Evolutionary conservation across 805 yeast species (phyloP).

Genomic region (Cyberlindnera mycetangii): DNA sequence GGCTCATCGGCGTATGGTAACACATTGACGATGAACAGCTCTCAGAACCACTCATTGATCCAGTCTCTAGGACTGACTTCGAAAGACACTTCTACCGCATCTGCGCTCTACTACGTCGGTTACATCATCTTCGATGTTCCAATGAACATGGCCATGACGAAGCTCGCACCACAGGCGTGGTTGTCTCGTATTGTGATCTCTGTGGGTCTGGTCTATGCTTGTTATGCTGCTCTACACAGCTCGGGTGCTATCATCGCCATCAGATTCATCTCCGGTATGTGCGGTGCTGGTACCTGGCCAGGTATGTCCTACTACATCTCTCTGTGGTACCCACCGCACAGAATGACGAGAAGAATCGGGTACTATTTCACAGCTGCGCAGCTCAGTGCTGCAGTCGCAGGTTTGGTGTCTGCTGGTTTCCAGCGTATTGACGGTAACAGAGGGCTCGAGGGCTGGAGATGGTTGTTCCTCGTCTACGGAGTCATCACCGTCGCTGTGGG

Average conservation of each 20-base stretch:
- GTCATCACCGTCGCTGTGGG: conserved; percentile 64
- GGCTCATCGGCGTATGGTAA: conserved; percentile 77
- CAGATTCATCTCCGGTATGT: conserved; percentile 69
- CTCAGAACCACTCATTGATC: conserved; percentile 55
- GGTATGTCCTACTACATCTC: conserved; percentile 83
- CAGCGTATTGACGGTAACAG: conserved; percentile 72
- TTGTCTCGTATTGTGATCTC: conserved; percentile 70
- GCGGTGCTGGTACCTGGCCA: conserved; percentile 90
- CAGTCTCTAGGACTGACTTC: conserved; percentile 49
- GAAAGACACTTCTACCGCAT: conserved; percentile 66
- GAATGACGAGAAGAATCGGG: conserved; percentile 77
- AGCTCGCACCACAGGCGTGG: conserved; percentile 83
- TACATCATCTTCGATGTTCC: conserved; percentile 84
- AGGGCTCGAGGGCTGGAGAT: conserved; percentile 81
- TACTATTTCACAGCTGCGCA: conserved; percentile 92
- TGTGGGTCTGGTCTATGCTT: conserved; percentile 74
- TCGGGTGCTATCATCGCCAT: conserved; percentile 64
- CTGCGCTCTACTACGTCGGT: conserved; percentile 80
- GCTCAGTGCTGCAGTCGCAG: conserved; percentile 85
- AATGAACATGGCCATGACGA: conserved; percentile 83
- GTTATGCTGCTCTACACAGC: conserved; percentile 60
- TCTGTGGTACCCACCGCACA: conserved; percentile 79
- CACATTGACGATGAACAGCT: conserved; percentile 74
- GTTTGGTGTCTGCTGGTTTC: conserved; percentile 83
- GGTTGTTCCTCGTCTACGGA: conserved; percentile 82